Conservation (phyloP, 305 asterid species). For the Stenogyne calaminthoides region DNA sequence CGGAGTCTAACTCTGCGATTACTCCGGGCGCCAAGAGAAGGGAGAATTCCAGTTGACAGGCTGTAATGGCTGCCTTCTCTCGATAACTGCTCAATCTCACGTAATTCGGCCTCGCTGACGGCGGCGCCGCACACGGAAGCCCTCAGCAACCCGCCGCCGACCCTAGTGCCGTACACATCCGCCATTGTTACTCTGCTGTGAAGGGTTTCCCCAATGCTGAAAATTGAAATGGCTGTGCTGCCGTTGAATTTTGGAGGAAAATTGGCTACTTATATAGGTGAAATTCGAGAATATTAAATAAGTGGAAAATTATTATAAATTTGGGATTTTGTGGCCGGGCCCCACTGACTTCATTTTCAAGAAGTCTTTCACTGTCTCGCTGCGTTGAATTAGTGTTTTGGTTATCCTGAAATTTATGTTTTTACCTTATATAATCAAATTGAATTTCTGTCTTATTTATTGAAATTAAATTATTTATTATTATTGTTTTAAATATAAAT, state of each 20-base stretch:
- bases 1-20: constrained; percentile 77
- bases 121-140: constrained; percentile 75
- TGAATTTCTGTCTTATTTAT: no score
- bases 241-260: neutral
- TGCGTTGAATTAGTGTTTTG: no score
- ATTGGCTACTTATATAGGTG: neutral
- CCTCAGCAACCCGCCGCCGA: constrained; percentile 42
- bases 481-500: no score
- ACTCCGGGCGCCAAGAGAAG: constrained; percentile 95
- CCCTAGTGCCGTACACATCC: constrained; percentile 23
- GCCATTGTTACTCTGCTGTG: constrained; percentile 30
- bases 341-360: neutral
- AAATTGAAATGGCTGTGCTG: neutral
- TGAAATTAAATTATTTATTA: no score
- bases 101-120: constrained; percentile 38
- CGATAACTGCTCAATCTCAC: constrained; percentile 75
- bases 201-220: neutral
- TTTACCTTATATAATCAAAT: no score
- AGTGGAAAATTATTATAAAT: neutral
- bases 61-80: constrained; percentile 91
- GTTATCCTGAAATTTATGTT: no score
- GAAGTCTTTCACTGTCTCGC: neutral
- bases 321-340: neutral
- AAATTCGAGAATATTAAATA: neutral
- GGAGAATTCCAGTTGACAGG: constrained; percentile 78